These are phyloP conservation scores for Nyssa sinensis DNA, from an alignment of 148 eudicot species.

Conservation along the genomic window DNA sequence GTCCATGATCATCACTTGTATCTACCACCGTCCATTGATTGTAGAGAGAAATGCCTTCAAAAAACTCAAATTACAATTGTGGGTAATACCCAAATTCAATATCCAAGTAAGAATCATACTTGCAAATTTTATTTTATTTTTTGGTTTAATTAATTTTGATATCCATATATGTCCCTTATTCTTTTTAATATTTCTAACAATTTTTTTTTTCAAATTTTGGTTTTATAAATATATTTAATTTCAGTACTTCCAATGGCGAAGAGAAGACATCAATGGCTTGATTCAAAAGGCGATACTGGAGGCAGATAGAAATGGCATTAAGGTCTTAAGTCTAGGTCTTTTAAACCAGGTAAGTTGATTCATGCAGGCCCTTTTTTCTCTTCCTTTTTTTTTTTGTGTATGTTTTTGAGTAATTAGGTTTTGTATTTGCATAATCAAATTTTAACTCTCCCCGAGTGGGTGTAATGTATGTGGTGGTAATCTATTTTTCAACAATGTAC, in stretches of 20 bases:
- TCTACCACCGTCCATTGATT: slow-evolving; percentile 20
- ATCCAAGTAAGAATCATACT: slow-evolving; percentile 41
- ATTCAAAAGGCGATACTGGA: slow-evolving; percentile 58
- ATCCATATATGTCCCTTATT: too few species aligned
- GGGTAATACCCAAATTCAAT: slow-evolving; percentile 50
- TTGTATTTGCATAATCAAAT: too few species aligned
- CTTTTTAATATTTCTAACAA: too few species aligned
- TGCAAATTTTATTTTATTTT: too few species aligned
- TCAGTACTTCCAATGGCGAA: slow-evolving; percentile 54
- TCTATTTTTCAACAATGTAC: too few species aligned
- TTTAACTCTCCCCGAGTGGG: too few species aligned
- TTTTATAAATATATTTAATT: too few species aligned
- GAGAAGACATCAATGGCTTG: slow-evolving; percentile 35
- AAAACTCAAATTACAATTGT: slow-evolving; percentile 45
- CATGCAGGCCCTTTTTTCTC: background rate
- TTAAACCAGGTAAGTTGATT: slow-evolving; percentile 59
- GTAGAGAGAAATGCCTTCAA: slow-evolving; percentile 42
- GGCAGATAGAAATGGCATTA: slow-evolving; percentile 46
- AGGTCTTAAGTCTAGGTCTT: slow-evolving; percentile 62
- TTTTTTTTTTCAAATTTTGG: too few species aligned
- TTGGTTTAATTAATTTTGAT: too few species aligned
- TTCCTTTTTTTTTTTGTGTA: too few species aligned
- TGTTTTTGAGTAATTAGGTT: too few species aligned
- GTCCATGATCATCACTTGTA: slow-evolving; percentile 33
- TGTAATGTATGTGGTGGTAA: too few species aligned